Percentiles rank a stretch among this genome's conserved stretches.
These are phyloP conservation scores for Kwoniella sp. DNA, from an alignment of 768 basidiomycete species.

Conservation along the genomic window DNA sequence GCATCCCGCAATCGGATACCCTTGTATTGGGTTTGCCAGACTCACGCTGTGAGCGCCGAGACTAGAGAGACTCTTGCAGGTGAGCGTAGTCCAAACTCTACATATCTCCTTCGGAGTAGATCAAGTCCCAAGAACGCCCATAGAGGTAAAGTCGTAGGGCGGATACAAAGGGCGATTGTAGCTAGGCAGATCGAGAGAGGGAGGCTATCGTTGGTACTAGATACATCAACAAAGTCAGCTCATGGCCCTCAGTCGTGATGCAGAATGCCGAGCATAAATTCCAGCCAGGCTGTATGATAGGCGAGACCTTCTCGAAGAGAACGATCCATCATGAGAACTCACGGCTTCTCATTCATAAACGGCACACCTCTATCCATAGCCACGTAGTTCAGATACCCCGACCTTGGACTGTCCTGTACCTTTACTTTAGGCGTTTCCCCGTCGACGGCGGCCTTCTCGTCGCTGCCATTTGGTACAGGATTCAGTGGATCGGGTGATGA, in stretches of 20 bases:
- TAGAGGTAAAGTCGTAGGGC: slow-evolving; percentile 85
- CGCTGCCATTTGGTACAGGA: background rate
- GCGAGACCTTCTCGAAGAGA: background rate
- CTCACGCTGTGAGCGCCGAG: slow-evolving; percentile 11
- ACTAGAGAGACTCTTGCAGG: background rate
- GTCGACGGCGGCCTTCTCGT: background rate
- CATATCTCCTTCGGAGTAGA: slow-evolving; percentile 57
- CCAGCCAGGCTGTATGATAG: too few species aligned
- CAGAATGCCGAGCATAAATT: too few species aligned
- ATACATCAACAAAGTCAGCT: background rate
- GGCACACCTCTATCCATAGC: slow-evolving; percentile 34
- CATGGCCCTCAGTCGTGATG: too few species aligned
- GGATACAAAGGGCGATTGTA: slow-evolving; percentile 73
- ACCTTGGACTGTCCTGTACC: background rate
- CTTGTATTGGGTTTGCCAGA: background rate
- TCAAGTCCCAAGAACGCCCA: slow-evolving; percentile 73
- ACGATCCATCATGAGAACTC: background rate
- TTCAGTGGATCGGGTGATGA: background rate
- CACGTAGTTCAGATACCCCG: slow-evolving; percentile 29
- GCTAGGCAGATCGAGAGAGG: slow-evolving; percentile 62
- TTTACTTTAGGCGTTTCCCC: background rate
- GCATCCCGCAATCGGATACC: background rate
- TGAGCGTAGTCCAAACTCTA: slow-evolving; percentile 1
- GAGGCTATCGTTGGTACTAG: slow-evolving; percentile 27
- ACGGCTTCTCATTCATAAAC: background rate